A percentile compares a stretch with the other conserved stretches of the same genome.
phyloP scores from a whole-genome alignment of 139 green algal species.

The Chlorella sp. region DNA sequence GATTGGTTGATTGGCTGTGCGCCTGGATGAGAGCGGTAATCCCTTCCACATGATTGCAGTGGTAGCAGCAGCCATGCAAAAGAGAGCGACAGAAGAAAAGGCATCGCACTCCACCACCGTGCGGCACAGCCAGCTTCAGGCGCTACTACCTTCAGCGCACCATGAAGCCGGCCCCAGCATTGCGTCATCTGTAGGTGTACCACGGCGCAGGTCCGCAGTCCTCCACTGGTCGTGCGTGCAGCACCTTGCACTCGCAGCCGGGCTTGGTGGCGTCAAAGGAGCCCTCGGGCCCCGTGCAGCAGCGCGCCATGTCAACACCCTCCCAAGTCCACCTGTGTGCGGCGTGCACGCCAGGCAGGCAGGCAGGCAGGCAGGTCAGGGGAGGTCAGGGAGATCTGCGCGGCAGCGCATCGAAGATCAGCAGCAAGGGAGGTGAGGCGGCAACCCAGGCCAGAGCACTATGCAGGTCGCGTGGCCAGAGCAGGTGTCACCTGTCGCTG shows the following conservation, averaged over 20 bases:
- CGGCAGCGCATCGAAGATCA: background rate
- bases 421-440: background rate
- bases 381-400: background rate
- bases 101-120: too few species aligned
- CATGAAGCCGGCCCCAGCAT: too few species aligned
- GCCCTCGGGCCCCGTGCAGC: slow-evolving; percentile 31
- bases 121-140: too few species aligned
- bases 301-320: slow-evolving; percentile 41
- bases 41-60: too few species aligned
- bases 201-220: slow-evolving; percentile 41
- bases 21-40: too few species aligned
- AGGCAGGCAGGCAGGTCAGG: slow-evolving; percentile 1
- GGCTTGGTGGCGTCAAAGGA: slow-evolving; percentile 12
- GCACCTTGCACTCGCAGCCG: slow-evolving; percentile 39
- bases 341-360: background rate
- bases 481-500: slow-evolving; percentile 11
- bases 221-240: slow-evolving; percentile 2
- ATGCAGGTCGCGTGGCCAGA: background rate
- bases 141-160: too few species aligned
- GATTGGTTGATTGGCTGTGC: too few species aligned
- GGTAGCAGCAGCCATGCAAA: too few species aligned
- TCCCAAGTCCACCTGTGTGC: slow-evolving; percentile 50
- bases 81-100: too few species aligned
- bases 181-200: slow-evolving; percentile 40
- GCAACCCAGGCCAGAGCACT: background rate